These are phyloP conservation scores for Boletellus emodensis DNA, from an alignment of 768 basidiomycete species.

Conservation along the genomic window DNA sequence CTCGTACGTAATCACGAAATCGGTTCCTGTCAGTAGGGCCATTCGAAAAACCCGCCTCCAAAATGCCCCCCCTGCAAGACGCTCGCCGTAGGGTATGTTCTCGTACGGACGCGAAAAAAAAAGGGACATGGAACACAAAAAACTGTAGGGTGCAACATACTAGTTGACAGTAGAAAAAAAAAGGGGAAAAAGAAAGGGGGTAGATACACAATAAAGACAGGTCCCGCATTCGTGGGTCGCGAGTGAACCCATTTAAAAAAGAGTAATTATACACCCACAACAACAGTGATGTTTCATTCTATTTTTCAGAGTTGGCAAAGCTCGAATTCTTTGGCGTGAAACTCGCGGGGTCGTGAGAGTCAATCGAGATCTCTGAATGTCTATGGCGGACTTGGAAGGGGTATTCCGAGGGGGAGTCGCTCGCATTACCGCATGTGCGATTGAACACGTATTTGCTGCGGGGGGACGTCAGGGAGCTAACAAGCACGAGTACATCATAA, in stretches of 20 bases:
- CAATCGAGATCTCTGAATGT: constrained; percentile 31
- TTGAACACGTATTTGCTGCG: constrained; percentile 26
- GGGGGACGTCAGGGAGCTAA: not conserved
- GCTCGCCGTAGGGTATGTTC: no score
- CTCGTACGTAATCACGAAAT: no score
- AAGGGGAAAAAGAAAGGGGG: not conserved
- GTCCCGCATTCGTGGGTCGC: constrained; percentile 13
- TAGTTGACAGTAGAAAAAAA: not conserved
- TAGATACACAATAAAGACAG: constrained; percentile 29
- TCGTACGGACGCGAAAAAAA: not conserved
- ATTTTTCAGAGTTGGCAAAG: constrained; percentile 29
- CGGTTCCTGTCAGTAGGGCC: no score
- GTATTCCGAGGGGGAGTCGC: constrained; percentile 22
- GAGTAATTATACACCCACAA: constrained; percentile 3
- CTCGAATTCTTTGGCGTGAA: constrained; percentile 24
- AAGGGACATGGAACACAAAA: not conserved
- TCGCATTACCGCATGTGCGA: not conserved
- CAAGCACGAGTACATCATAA: not conserved
- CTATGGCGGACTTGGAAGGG: constrained; percentile 30
- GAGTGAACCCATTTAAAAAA: constrained; percentile 5
- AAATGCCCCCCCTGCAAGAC: no score
- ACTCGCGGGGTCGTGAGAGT: constrained; percentile 26
- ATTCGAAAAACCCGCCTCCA: no score
- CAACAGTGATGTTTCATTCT: not conserved
- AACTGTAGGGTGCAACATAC: not conserved